Percentiles rank a stretch among this genome's conserved stretches.
phyloP scores from a whole-genome alignment of 257 asterid genomes.

The Cordia subcordata region DNA sequence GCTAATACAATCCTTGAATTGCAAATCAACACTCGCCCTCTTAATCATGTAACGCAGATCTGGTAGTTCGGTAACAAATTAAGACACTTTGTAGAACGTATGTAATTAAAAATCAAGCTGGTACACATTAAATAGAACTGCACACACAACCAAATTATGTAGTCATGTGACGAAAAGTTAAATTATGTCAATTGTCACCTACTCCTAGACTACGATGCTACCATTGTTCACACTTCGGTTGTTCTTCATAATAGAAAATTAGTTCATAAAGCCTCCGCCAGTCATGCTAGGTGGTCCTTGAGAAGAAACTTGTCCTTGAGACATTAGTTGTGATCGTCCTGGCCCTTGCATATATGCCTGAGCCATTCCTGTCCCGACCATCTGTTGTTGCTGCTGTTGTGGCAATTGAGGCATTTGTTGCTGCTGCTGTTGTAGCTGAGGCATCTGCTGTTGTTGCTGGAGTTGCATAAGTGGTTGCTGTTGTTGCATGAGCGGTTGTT shows the following conservation, averaged over 20 bases:
- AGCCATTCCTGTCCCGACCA: slow-evolving; percentile 55
- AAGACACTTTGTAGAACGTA: too few species aligned
- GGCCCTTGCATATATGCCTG: slow-evolving; percentile 69
- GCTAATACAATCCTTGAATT: too few species aligned
- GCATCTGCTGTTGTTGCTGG: slow-evolving; percentile 24
- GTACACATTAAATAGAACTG: too few species aligned
- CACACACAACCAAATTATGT: too few species aligned
- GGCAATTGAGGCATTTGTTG: slow-evolving; percentile 22
- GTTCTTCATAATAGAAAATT: background rate
- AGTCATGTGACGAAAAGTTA: too few species aligned
- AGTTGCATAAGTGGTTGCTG: slow-evolving; percentile 25
- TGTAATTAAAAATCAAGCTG: too few species aligned
- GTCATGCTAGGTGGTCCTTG: slow-evolving; percentile 55
- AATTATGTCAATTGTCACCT: too few species aligned
- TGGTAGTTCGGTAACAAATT: too few species aligned
- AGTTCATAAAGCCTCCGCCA: slow-evolving; percentile 55
- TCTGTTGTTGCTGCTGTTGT: slow-evolving; percentile 44
- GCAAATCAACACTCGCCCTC: too few species aligned
- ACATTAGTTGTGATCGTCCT: slow-evolving; percentile 55
- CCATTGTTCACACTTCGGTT: too few species aligned
- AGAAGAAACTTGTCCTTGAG: slow-evolving; percentile 77
- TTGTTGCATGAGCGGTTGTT: slow-evolving; percentile 21
- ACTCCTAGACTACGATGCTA: too few species aligned
- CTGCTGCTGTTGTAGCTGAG: slow-evolving; percentile 21
- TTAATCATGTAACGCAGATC: too few species aligned